Evolutionary conservation across 176 grass and related monocot species (phyloP).

Genomic region (Cymbopogon citratus): DNA sequence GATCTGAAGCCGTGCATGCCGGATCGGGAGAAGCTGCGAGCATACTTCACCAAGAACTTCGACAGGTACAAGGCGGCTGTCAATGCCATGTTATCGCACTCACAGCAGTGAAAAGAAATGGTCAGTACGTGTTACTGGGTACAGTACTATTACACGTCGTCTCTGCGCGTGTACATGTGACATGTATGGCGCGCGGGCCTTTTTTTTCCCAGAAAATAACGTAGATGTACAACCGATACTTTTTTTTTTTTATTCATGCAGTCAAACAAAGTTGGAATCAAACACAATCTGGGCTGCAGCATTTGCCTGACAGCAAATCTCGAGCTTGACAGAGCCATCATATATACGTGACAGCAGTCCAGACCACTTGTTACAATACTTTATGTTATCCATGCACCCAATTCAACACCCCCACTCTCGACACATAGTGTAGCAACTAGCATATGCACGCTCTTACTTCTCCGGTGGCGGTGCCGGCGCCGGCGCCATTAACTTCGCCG

Average conservation of each 20-base stretch:
- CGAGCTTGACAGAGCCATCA: too few species aligned
- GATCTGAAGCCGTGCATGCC: too few species aligned
- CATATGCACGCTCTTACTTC: background rate
- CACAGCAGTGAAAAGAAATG: background rate
- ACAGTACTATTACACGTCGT: too few species aligned
- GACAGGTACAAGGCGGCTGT: background rate
- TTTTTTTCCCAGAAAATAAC: background rate
- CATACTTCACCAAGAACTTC: conserved; percentile 7
- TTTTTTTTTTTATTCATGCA: background rate
- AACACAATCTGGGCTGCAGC: too few species aligned
- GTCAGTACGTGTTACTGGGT: background rate
- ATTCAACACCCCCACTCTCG: background rate
- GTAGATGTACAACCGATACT: too few species aligned
- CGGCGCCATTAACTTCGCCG: background rate
- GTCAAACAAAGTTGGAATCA: background rate
- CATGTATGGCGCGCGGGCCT: too few species aligned
- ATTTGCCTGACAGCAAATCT: too few species aligned
- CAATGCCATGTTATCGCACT: background rate
- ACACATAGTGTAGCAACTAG: background rate
- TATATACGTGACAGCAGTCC: background rate
- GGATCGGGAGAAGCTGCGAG: conserved; percentile 21
- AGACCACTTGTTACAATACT: background rate
- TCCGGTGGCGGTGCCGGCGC: background rate
- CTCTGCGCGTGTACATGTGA: background rate
- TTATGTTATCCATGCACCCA: background rate